Conservation (phyloP, 768 basidiomycete genomes). For the Pulveroboletus ravenelii region DNA sequence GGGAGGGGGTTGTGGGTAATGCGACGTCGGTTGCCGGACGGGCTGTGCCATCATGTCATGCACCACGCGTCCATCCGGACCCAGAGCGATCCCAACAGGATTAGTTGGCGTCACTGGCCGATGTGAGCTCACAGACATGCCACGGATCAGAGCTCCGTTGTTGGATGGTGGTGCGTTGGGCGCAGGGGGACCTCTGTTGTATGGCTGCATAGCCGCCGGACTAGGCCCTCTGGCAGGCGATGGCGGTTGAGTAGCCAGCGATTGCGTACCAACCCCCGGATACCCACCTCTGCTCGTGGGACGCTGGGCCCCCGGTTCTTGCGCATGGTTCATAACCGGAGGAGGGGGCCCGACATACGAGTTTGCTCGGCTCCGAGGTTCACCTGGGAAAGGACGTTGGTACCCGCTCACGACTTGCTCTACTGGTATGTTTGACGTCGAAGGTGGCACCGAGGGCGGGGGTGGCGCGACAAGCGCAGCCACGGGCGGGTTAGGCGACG, state of each 20-base stretch:
- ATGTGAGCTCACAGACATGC: constrained; percentile 26
- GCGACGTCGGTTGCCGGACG: constrained; percentile 1
- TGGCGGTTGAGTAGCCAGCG: constrained; percentile 58
- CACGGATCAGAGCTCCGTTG: constrained; percentile 4
- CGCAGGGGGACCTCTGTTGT: constrained; percentile 7
- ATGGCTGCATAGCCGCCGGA: constrained; percentile 15
- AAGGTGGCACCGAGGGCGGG: constrained; percentile 27
- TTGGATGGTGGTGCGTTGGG: not conserved
- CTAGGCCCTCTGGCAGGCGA: constrained; percentile 42
- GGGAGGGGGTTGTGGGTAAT: constrained; percentile 11
- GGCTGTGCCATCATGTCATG: constrained; percentile 67
- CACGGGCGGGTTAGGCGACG: constrained; percentile 70
- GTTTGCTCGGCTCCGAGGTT: constrained; percentile 54
- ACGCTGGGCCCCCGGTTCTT: constrained; percentile 39
- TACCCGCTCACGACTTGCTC: constrained; percentile 75
- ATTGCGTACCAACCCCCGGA: constrained; percentile 77
- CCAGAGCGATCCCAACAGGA: constrained; percentile 77
- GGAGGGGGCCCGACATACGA: constrained; percentile 37
- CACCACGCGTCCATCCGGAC: constrained; percentile 73
- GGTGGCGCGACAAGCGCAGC: constrained; percentile 75
- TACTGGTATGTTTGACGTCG: constrained; percentile 50
- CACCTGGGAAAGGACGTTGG: constrained; percentile 83
- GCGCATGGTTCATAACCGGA: constrained; percentile 23
- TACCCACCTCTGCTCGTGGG: constrained; percentile 64
- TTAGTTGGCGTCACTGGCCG: constrained; percentile 70